Base-by-base conservation (phyloP, 2,329 filamentous ascomycete species). In the Epichloe baconii region DNA sequence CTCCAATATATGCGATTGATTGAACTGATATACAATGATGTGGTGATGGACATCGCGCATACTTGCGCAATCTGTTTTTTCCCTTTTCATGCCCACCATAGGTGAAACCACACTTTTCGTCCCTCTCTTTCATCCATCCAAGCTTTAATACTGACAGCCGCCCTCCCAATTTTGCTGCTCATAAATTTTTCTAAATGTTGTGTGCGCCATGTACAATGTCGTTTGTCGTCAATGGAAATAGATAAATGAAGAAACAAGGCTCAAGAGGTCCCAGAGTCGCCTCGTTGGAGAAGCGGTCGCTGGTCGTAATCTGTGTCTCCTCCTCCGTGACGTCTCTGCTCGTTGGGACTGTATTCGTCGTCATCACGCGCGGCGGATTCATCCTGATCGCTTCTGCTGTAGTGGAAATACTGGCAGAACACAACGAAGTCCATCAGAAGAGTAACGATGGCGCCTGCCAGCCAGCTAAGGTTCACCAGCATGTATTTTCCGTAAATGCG, bases 341-440 rank as follows among this genome's bases (percentile, higher is more conserved):
- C 59, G 1, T 56, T 55, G 12, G 53, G 52, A n/a, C 54, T 63
- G 5, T 59, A 57, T n/a, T 59, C 55, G 38, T 58, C 59, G n/a
- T 57, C 58, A 14, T 61, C 57, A 37, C 15, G 47, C 8, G 51
- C 64, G 15, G 67, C 63, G 3, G 52, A 53, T 5, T 55, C 61
- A 5, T 60, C 56, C 3, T 58, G 57, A 3, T 63, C 61, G 0
- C 64, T 61, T 5, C 69, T 66, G 3, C 69, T 70, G 66, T 97
- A 97, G 62, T 95, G 66, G 64, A 94, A 96, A 64, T 95, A 96
- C 68, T 97, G 91, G 11, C 80, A 79, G 67, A 96, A 96, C 3
- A 97, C 93, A 31, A 78, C 80, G 64, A 90, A 73, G 67, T 97
- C 93, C 56, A 97, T 70, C 51, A 93, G 68, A 51, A 97, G 70